Percentiles rank a stretch among this genome's conserved stretches.
phyloP scores from a whole-genome alignment of 208 protist species.

The Blastocrithidia nonstop region DNA sequence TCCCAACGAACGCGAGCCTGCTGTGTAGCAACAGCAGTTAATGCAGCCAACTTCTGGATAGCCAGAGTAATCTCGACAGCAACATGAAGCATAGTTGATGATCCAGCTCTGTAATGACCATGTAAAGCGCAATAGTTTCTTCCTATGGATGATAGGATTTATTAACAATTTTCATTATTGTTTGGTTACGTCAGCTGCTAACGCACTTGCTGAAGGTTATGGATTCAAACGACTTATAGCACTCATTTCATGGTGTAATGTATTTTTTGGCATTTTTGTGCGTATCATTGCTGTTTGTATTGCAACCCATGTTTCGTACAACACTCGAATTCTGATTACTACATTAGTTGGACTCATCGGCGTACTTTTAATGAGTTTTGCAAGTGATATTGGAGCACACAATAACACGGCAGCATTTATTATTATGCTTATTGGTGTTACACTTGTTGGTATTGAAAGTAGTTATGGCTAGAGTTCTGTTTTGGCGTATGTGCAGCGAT shows the following conservation, averaged over 20 bases:
- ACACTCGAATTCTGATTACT: conserved; percentile 54
- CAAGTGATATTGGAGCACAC: conserved; percentile 20
- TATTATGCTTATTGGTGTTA: conserved; percentile 54
- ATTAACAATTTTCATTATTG: conserved; percentile 88
- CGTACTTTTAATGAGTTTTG: conserved; percentile 58
- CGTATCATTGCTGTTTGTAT: conserved; percentile 66
- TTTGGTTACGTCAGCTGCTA: conserved; percentile 54
- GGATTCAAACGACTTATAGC: conserved; percentile 45
- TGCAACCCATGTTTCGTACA: conserved; percentile 45
- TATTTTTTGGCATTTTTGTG: conserved; percentile 72
- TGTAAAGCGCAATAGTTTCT: conserved; percentile 1
- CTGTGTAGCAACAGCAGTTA: too few species aligned
- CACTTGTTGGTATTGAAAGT: conserved; percentile 21
- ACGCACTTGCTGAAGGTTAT: conserved; percentile 25
- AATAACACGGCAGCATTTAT: conserved; percentile 36
- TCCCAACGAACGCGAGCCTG: too few species aligned
- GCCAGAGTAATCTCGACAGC: not conserved
- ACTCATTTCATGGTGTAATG: conserved; percentile 61
- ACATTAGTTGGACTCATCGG: conserved; percentile 28
- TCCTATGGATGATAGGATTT: conserved; percentile 42
- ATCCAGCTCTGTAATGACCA: not conserved
- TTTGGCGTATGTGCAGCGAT: conserved; percentile 65
- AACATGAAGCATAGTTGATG: not conserved
- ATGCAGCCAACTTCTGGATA: too few species aligned
- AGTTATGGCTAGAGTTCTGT: conserved; percentile 71